Evolutionary conservation across 192 early-diverging fungal genomes (phyloP).

Genomic region (Coemansia reversa): DNA sequence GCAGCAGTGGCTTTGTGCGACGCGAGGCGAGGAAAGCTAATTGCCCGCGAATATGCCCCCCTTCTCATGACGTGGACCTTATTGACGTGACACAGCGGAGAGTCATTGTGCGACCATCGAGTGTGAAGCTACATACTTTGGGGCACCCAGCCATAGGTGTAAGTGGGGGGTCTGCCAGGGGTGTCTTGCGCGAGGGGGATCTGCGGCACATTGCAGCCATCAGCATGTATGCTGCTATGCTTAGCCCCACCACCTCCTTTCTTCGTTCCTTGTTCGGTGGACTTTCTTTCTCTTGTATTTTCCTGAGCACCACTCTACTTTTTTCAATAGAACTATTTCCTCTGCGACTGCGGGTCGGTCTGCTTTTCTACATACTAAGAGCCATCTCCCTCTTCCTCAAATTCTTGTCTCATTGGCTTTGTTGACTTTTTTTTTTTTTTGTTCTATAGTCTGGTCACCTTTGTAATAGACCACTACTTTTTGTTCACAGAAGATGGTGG

Average conservation of each 20-base stretch:
- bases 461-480: not conserved
- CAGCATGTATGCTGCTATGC: slow-evolving; percentile 1
- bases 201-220: not conserved
- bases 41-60: not conserved
- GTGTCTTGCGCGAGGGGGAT: not conserved
- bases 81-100: not conserved
- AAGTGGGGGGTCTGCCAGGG: not conserved
- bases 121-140: not conserved
- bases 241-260: not conserved
- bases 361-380: not conserved
- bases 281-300: not conserved
- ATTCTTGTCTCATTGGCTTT: not conserved
- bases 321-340: not conserved
- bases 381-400: not conserved
- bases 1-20: not conserved
- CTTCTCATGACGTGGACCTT: not conserved
- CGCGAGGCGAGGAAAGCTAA: not conserved
- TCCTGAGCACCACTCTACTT: not conserved
- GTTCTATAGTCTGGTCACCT: not conserved
- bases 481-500: slow-evolving; percentile 2
- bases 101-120: not conserved
- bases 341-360: not conserved
- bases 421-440: not conserved
- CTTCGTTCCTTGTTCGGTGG: slow-evolving; percentile 13
- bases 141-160: no score